Evolutionary conservation across 2,329 filamentous ascomycete genomes (phyloP).

Genomic region (Exserohilum turcica): DNA sequence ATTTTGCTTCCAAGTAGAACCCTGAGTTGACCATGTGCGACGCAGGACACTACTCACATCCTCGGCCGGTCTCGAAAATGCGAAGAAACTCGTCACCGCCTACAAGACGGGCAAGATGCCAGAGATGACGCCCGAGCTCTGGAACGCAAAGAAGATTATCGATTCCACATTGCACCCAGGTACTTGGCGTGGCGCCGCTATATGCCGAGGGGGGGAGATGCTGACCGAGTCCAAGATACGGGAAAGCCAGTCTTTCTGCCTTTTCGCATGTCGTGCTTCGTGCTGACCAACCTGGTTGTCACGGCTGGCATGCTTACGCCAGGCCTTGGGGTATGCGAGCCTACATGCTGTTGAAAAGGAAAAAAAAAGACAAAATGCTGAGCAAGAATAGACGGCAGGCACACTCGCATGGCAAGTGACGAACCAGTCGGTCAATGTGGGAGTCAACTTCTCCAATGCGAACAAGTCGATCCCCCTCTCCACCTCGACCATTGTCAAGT

Average conservation of each 20-base stretch:
- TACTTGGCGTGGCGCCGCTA: constrained; percentile 51
- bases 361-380: constrained; percentile 20
- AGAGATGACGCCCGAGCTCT: constrained; percentile 87
- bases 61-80: constrained; percentile 76
- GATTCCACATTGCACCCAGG: constrained; percentile 95
- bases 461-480: constrained; percentile 95
- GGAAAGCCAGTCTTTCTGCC: constrained; percentile 90
- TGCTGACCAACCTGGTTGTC: constrained; percentile 89
- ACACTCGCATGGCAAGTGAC: constrained; percentile 93
- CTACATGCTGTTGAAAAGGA: constrained; percentile 1
- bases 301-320: constrained; percentile 97
- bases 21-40: constrained; percentile 22
- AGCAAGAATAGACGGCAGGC: constrained; percentile 68
- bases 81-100: constrained; percentile 77
- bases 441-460: constrained; percentile 95
- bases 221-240: constrained; percentile 67
- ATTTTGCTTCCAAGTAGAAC: not conserved
- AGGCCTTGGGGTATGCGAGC: constrained; percentile 67
- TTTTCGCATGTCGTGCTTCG: constrained; percentile 97
- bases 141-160: constrained; percentile 95
- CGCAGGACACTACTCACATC: constrained; percentile 84
- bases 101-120: constrained; percentile 85
- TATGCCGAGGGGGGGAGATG: not conserved
- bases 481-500: constrained; percentile 79
- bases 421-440: constrained; percentile 97